Base-by-base conservation (phyloP, 2,329 filamentous ascomycete species). In the Sporothrix protearum region DNA sequence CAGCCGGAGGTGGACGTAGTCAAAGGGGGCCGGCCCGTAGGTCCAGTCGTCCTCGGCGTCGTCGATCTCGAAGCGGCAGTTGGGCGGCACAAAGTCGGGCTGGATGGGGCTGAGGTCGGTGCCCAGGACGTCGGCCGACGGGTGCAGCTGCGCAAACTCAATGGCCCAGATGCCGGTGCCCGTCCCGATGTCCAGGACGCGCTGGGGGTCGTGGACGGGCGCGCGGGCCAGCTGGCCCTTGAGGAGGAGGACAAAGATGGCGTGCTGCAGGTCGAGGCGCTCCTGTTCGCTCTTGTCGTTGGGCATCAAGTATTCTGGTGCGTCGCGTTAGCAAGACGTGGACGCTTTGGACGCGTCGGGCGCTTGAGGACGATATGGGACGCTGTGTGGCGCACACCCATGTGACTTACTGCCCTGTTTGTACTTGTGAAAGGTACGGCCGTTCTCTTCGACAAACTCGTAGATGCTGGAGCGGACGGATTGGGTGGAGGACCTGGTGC, bases 1-100 rank as follows among this genome's bases (percentile, higher is more conserved):
- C 36, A 76, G 72, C 2, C 86, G 85, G 1, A 85, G 82, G 76
- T 90, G 88, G 57, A 91, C 83, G 74, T 85, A 87, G 78, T 91
- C 88, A 74, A 89, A 88, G 68, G 69, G 83, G 75, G 0, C 80
- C 76, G 83, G 80, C 16, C 73, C 64, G 47, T 80, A 87, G 77
- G 80, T 86, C 81, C 81, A 84, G 1, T 81, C 77, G 22, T 79
- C 82, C 73, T 87, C 86, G 45, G 87, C 84, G 74, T 91, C 88
- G 77, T 91, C 89, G 51, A 91, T 84, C 70, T 89, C 83, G 71
- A 91, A 91, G 73, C 85, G 84, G 69, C 89, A 87, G 75, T 91
- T 91, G 19, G 84, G 82, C 0, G 88, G 88, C 0, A 89, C 84
- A 77, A 86, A 75, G 51, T 77, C 78, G 4, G 85, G 84, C 75